These are phyloP conservation scores for Podila horticola DNA, from an alignment of 192 early-diverging fungal genomes.

Conservation along the genomic window DNA sequence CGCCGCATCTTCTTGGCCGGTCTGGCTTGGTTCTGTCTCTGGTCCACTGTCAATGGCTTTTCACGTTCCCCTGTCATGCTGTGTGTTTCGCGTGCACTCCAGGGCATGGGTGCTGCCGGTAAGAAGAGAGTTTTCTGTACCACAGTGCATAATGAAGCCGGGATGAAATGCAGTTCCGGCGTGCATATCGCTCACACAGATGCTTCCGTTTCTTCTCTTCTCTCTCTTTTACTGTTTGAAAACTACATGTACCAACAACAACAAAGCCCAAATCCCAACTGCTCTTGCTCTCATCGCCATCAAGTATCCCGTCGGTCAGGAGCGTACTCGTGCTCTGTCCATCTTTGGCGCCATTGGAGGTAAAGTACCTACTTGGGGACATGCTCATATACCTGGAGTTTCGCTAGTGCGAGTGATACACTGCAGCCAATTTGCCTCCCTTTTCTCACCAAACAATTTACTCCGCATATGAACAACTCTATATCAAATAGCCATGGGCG, in stretches of 20 bases:
- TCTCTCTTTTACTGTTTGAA: background rate
- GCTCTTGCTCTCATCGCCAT: constrained; percentile 49
- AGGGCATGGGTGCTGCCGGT: constrained; percentile 53
- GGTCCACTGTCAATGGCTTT: constrained; percentile 49
- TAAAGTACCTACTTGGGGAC: background rate
- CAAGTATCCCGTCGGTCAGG: constrained; percentile 34
- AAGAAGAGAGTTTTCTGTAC: background rate
- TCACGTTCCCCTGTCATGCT: constrained; percentile 47
- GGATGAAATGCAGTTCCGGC: too few species aligned
- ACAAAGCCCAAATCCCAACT: constrained; percentile 42
- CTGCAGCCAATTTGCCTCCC: too few species aligned
- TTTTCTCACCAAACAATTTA: too few species aligned
- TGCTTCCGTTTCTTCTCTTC: background rate
- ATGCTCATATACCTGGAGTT: background rate
- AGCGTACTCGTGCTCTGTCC: constrained; percentile 38
- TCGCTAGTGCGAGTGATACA: too few species aligned
- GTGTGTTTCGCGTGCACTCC: constrained; percentile 52
- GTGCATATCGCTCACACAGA: background rate
- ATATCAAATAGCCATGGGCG: constrained; percentile 29
- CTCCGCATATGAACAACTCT: too few species aligned
- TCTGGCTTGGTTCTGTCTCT: constrained; percentile 38
- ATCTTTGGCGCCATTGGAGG: constrained; percentile 52
- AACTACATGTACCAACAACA: background rate
- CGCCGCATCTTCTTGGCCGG: constrained; percentile 48
- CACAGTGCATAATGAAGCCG: background rate